Base-by-base conservation (phyloP, 371 early-diverging fungal species). In the Umbelopsis sp. region DNA sequence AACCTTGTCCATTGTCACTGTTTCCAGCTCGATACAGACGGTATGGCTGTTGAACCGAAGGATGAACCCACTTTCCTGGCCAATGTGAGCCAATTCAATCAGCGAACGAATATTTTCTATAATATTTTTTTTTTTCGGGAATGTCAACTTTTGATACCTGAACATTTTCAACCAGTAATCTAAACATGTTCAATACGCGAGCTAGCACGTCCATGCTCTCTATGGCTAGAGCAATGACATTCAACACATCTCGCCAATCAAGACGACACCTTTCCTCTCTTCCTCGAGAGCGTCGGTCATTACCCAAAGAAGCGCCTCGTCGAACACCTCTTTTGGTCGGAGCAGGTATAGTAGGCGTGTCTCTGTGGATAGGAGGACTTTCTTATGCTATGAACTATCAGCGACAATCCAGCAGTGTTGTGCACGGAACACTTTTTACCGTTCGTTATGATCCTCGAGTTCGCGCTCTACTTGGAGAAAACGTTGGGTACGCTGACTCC, bases 341-440 rank as follows among this genome's bases (percentile, higher is more conserved):
- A 24, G 80, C 85, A 67, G 83, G 81, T 4, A 67, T 83, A 44
- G 75, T 80, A 3, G 91, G 89, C 50, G 74, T 85, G n/a, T 74
- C 75, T 18, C 76, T 88, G 20, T 91, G 91, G 91, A 80, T 72
- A 7, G 87, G 76, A 20, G 87, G 83, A n/a, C 70, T 88, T 12
- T 83, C 84, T 12, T 67, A 80, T 9, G 87, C 89, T 14, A 79
- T 88, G 65, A 91, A 91, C 65, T 86, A 89, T 65, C 89, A 91
- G 65, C 84, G 87, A 7, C 73, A 84, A n/a, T 86, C 85, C 9
- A 88, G 87, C 22, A 84, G 84, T 66, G 85, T 87, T 44, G 89
- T 91, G 41, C 80, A 86, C 25, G 87, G 86, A 22, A 89, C 89
- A 10, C 63, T 89, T 44, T 89, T 89, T 73, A 85, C 82, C 66